phyloP scores from a whole-genome alignment of 305 asterid species.

The Rubia tinctorum region DNA sequence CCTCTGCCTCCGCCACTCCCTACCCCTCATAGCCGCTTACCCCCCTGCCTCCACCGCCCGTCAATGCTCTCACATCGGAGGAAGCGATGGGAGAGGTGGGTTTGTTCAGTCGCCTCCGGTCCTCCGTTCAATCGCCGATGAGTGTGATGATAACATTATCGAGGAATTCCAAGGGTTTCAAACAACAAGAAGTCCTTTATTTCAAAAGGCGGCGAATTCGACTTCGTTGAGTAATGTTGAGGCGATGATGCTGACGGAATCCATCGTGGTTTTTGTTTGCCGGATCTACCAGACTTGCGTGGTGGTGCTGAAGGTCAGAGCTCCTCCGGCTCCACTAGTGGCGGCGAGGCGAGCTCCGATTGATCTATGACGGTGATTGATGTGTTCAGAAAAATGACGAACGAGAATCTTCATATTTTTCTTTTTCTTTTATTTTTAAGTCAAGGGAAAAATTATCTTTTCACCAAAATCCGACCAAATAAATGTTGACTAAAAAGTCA shows the following conservation, averaged over 20 bases:
- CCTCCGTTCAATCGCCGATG: no score
- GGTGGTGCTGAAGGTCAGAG: conserved; percentile 59
- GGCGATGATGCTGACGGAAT: conserved; percentile 52
- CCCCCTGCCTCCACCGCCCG: no score
- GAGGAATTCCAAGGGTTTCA: conserved; percentile 76
- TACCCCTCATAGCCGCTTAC: no score
- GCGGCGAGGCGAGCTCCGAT: conserved; percentile 51
- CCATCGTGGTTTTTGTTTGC: conserved; percentile 71
- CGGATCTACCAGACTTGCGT: conserved; percentile 65
- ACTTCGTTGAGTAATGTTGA: conserved; percentile 35
- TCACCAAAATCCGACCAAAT: no score
- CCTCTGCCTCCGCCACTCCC: no score
- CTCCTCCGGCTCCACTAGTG: conserved; percentile 42
- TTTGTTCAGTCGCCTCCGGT: no score
- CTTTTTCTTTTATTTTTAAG: no score
- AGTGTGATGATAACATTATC: conserved; percentile 48
- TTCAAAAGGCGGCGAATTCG: conserved; percentile 4
- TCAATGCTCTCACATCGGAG: no score
- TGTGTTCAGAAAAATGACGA: conserved; percentile 53
- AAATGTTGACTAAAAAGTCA: no score
- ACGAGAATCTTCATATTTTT: conserved; percentile 69
- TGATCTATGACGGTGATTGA: conserved; percentile 80
- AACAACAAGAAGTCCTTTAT: conserved; percentile 20
- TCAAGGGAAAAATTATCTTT: no score
- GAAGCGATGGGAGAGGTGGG: no score